phyloP scores from a whole-genome alignment of 192 early-diverging fungal genomes.

The Linnemannia elongata region DNA sequence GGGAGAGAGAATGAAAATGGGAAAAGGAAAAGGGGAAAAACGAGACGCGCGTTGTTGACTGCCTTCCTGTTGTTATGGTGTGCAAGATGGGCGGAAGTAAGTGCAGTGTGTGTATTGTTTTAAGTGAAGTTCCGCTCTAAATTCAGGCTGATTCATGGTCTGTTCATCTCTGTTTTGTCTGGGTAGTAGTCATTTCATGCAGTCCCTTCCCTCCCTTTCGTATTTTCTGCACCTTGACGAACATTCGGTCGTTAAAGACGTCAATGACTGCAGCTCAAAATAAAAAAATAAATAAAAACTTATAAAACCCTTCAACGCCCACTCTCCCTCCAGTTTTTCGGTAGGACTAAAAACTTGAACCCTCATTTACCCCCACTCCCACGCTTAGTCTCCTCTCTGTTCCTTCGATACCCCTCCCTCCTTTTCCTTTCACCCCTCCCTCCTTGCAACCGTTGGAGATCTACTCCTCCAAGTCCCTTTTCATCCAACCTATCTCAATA shows the following conservation, averaged over 20 bases:
- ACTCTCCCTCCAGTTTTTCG: background rate
- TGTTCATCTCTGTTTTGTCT: background rate
- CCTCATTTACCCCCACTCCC: background rate
- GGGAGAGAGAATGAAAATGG: background rate
- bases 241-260: conserved; percentile 1
- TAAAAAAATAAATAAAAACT: background rate
- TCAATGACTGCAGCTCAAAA: background rate
- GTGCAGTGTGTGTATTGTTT: background rate
- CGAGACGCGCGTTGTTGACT: background rate
- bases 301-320: background rate
- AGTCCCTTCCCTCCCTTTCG: background rate
- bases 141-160: background rate
- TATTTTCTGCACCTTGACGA: background rate
- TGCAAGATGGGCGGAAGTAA: background rate
- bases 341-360: conserved; percentile 5
- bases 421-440: background rate
- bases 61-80: background rate
- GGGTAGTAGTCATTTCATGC: background rate
- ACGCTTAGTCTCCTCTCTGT: background rate
- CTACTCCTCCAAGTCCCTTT: background rate
- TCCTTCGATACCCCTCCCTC: background rate
- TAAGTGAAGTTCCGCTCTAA: background rate
- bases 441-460: background rate
- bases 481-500: background rate
- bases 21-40: too few relatives aligned